Percentiles rank a stretch among this genome's conserved stretches.
phyloP scores from a whole-genome alignment of 2,329 filamentous ascomycete genomes.

The Alternaria burnsii region DNA sequence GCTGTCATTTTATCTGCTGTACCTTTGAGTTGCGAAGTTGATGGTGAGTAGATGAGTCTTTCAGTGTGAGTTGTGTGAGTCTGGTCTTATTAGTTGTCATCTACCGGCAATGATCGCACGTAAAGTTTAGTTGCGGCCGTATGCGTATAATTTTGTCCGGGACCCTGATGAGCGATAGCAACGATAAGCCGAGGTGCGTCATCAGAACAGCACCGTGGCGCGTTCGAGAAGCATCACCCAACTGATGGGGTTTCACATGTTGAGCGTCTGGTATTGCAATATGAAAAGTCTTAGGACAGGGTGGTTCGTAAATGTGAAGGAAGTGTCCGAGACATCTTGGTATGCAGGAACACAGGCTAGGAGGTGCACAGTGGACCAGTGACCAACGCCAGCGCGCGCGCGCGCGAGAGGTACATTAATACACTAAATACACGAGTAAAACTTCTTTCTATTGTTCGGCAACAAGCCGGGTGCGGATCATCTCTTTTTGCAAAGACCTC shows the following conservation, averaged over 20 bases:
- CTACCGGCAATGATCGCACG: neutral
- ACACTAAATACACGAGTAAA: neutral
- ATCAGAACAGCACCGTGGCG: neutral
- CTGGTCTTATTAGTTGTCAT: neutral
- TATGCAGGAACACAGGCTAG: neutral
- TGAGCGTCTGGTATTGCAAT: too few relatives aligned
- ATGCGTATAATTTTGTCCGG: neutral
- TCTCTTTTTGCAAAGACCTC: neutral
- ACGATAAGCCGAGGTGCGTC: neutral
- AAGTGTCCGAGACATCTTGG: neutral
- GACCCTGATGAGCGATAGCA: neutral
- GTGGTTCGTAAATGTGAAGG: neutral
- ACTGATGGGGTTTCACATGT: neutral
- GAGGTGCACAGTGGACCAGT: neutral
- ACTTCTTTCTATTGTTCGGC: neutral
- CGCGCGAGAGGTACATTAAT: neutral
- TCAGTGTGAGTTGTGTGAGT: neutral
- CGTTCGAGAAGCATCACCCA: neutral
- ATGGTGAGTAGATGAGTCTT: neutral
- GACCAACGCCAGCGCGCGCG: neutral
- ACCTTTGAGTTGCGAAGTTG: accelerated
- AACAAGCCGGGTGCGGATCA: neutral
- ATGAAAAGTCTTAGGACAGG: neutral
- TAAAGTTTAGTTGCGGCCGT: neutral
- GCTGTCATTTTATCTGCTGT: constrained; percentile 53